Percentiles rank a stretch among this genome's conserved stretches.
These are phyloP conservation scores for Aspergillus sp. DNA, from an alignment of 2,329 filamentous ascomycete species.

Conservation along the genomic window DNA sequence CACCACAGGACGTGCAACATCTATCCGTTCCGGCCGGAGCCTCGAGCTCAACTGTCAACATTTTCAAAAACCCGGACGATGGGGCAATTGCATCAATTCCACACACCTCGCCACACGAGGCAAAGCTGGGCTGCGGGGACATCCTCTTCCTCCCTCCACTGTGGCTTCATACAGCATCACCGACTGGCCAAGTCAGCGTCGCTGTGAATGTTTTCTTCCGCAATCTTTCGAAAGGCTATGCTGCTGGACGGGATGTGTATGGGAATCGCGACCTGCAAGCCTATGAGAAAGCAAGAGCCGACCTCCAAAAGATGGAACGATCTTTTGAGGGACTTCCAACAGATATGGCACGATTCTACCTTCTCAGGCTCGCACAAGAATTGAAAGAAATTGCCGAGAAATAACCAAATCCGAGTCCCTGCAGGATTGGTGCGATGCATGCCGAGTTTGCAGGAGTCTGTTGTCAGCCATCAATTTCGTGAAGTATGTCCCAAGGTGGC, in stretches of 20 bases:
- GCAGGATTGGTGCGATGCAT: neutral
- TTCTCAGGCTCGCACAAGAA: slow-evolving; percentile 70
- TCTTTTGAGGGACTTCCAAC: slow-evolving; percentile 55
- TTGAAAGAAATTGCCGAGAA: slow-evolving; percentile 43
- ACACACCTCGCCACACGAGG: slow-evolving; percentile 67
- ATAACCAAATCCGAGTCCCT: slow-evolving; percentile 13
- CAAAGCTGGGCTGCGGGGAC: slow-evolving; percentile 67
- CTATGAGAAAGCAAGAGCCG: slow-evolving; percentile 77
- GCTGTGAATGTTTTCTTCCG: slow-evolving; percentile 91
- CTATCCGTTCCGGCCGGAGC: slow-evolving; percentile 73
- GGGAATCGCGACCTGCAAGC: slow-evolving; percentile 81
- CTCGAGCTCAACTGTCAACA: slow-evolving; percentile 75
- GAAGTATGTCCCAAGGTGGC: neutral
- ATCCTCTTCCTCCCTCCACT: slow-evolving; percentile 77
- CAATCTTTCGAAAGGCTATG: slow-evolving; percentile 66
- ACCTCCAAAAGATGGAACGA: slow-evolving; percentile 63
- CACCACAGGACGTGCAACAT: slow-evolving; percentile 69
- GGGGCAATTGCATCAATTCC: slow-evolving; percentile 55
- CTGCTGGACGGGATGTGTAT: slow-evolving; percentile 77
- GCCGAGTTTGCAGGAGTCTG: neutral
- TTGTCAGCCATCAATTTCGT: neutral
- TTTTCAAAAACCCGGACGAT: slow-evolving; percentile 54
- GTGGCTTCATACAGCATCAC: slow-evolving; percentile 72
- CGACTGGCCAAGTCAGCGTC: slow-evolving; percentile 57
- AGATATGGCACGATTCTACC: slow-evolving; percentile 72